Conservation (phyloP, 352 stramenopile species). For the Globisporangium uncinulatum region DNA sequence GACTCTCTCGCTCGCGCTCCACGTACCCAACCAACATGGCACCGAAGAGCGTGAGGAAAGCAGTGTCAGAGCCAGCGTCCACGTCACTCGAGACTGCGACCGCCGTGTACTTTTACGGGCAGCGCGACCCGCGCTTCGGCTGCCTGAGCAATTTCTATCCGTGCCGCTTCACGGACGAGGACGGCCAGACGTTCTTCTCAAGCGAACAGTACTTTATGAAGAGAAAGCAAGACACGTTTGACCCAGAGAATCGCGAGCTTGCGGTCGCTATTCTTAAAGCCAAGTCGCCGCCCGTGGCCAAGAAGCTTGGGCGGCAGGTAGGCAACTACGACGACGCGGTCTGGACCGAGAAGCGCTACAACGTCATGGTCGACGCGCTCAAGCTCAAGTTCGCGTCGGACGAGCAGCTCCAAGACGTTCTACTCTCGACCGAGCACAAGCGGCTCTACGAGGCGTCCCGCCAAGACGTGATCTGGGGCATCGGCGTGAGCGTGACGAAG, state of each 20-base stretch:
- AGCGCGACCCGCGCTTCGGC: slow-evolving; percentile 28
- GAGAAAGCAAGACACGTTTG: slow-evolving; percentile 62
- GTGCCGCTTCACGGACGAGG: slow-evolving; percentile 37
- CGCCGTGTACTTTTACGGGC: slow-evolving; percentile 55
- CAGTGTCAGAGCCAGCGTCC: slow-evolving; percentile 3
- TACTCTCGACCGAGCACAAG: slow-evolving; percentile 42
- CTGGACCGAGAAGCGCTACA: slow-evolving; percentile 34
- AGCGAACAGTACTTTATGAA: slow-evolving; percentile 77
- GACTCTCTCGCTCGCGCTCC: background rate
- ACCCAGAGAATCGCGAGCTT: slow-evolving; percentile 31
- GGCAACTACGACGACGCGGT: slow-evolving; percentile 44
- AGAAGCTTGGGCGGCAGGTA: slow-evolving; percentile 48
- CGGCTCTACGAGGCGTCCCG: slow-evolving; percentile 48
- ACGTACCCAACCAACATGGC: background rate
- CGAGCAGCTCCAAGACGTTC: slow-evolving; percentile 20
- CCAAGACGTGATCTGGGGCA: slow-evolving; percentile 52
- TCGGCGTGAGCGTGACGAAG: slow-evolving; percentile 35
- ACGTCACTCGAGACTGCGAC: slow-evolving; percentile 24
- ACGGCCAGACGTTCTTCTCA: slow-evolving; percentile 39
- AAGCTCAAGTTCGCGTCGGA: slow-evolving; percentile 54
- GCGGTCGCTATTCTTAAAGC: slow-evolving; percentile 40
- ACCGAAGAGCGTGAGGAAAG: slow-evolving; percentile 1
- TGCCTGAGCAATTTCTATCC: slow-evolving; percentile 62
- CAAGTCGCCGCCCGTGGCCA: slow-evolving; percentile 37
- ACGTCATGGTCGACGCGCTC: slow-evolving; percentile 50